Base-by-base conservation (phyloP, 352 stramenopile species). In the Phytophthora uliginosa region DNA sequence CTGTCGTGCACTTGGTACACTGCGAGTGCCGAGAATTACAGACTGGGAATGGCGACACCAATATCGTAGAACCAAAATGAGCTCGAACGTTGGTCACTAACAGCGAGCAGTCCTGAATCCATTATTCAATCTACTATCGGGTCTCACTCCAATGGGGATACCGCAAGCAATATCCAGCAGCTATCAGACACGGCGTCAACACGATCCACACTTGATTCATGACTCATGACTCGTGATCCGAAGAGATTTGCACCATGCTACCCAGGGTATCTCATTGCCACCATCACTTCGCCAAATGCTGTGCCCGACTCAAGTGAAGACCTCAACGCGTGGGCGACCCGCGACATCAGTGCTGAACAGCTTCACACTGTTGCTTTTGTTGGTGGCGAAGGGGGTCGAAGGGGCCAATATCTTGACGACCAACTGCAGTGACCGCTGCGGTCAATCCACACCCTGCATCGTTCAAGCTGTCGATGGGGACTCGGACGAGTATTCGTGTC, bases 1-100 rank as follows among this genome's bases (percentile, higher is more conserved):
- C 20, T 59, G 20, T 48, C 69, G 5, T 65, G 62, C 63, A 76
- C 52, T 9, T 72, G 69, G 69, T 60, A 66, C 62, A 33, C 36
- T 48, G 68, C 61, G 0, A 62, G 64, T 28, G 56, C 20, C 10
- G 69, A 71, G 20, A 66, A 63, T 9, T 31, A 56, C 17, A 54
- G 28, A 24, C 15, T 74, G 0, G 24, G 59, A 7, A 26, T 15
- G 26, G 54, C 47, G 24, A 36, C 26, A 12, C 54, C 51, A 9
- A 17, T 68, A 31, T 42, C 63, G 1, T 71, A 57, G 24, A 54
- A 54, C 7, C 7, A 31, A 54, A 15, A 24, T 28, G 48, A 54
- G 20, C 20, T 20, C 40, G 40, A 42, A 17, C 36, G 3, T 42
- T 42, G 12, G 7, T 42, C 12, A 13, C 34, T 38, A 38, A 31